These are phyloP conservation scores for Mentha longifolia DNA, from an alignment of 257 asterid species.

Conservation along the genomic window DNA sequence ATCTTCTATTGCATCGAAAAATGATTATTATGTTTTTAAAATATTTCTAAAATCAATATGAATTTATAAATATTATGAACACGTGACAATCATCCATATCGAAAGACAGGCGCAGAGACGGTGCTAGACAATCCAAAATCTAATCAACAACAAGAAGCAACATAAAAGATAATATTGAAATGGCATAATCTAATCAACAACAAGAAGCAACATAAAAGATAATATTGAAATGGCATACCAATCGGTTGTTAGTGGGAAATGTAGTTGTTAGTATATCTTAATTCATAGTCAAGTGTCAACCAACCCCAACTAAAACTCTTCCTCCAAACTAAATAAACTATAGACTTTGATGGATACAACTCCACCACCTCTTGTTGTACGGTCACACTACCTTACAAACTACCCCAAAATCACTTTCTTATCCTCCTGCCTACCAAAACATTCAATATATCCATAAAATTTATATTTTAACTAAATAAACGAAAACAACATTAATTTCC, in stretches of 20 bases:
- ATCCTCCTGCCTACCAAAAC: constrained; percentile 49
- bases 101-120: background rate
- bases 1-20: too few relatives aligned
- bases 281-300: background rate
- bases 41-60: too few relatives aligned
- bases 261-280: background rate
- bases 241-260: constrained; percentile 28
- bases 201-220: constrained; percentile 1
- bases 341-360: constrained; percentile 50
- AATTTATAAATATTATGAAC: too few relatives aligned
- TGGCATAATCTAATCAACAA: background rate
- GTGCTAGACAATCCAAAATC: background rate
- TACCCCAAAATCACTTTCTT: constrained; percentile 42
- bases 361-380: constrained; percentile 65
- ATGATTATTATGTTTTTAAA: too few relatives aligned
- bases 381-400: constrained; percentile 50
- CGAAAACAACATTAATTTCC: background rate
- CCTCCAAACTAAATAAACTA: constrained; percentile 53
- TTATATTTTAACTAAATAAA: background rate
- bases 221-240: background rate
- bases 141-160: constrained; percentile 13
- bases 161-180: background rate
- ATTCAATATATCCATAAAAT: constrained; percentile 38
- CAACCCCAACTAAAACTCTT: constrained; percentile 39
- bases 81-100: too few relatives aligned